Percentiles rank a stretch among this genome's conserved stretches.
Conservation (phyloP, 2,329 filamentous ascomycete species). For the Sclerotinia glacialis region DNA sequence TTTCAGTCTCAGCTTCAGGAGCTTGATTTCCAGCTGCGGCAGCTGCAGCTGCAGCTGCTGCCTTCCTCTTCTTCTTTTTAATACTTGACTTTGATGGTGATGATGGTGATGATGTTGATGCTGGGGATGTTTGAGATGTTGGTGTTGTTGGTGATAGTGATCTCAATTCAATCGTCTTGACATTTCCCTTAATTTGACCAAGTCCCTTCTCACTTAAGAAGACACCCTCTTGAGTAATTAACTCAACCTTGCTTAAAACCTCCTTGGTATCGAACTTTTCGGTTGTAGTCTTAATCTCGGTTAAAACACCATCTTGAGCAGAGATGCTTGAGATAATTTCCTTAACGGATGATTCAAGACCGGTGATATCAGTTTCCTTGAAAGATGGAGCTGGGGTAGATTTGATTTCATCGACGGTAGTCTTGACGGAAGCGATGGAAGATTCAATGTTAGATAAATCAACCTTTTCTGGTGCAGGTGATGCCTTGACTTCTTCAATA, state of each 20-base stretch:
- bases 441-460: constrained; percentile 26
- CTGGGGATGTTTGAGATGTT: constrained; percentile 39
- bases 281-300: constrained; percentile 34
- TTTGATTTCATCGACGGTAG: constrained; percentile 26
- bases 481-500: constrained; percentile 24
- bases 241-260: constrained; percentile 20
- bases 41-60: neutral
- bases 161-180: constrained; percentile 22
- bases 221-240: constrained; percentile 17
- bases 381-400: constrained; percentile 22
- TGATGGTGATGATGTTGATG: constrained; percentile 38
- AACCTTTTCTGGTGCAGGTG: constrained; percentile 25
- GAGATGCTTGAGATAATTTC: constrained; percentile 23
- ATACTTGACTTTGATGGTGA: constrained; percentile 54
- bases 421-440: constrained; percentile 26
- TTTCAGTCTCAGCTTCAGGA: neutral
- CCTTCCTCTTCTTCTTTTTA: constrained; percentile 7
- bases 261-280: constrained; percentile 26
- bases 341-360: constrained; percentile 25
- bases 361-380: constrained; percentile 26
- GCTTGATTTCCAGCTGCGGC: neutral
- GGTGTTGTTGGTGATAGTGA: constrained; percentile 45
- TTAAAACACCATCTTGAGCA: constrained; percentile 17
- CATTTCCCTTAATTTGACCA: constrained; percentile 11
- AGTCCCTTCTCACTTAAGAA: constrained; percentile 20